Evolutionary conservation across 1,284 basidiomycete species (phyloP), one percentile per base, ranked within the genome.

Genomic region (Schizophyllum commune): DNA sequence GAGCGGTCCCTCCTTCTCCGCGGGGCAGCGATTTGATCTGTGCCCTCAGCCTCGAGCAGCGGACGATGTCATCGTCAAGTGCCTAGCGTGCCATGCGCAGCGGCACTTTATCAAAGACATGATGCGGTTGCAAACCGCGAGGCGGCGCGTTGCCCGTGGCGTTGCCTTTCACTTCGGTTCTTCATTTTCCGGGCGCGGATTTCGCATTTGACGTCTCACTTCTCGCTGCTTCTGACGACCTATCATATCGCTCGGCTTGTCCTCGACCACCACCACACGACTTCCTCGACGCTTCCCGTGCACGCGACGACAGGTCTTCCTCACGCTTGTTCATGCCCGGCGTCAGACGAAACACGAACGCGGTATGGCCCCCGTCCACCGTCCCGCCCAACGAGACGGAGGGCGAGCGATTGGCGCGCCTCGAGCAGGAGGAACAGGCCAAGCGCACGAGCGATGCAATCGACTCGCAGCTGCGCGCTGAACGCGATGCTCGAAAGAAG

Each of bases 361-460:
- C 67, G 21, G 60, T 68, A 57, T 77, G 75, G 76, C 77, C 77
- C 2, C 75, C 76, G 1, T 68, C 68, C 7, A 67, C 67, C 19
- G 69, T 71, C 17, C 62, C 69, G 5, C 63, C 71, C 39, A 21
- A 55, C 19, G 75, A 80, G 64, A 75, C 74, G 1, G 73, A 75
- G 9, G 70, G 72, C 2, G 73, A 79, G 34, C 71, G 72, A 11
- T 67, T 68, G 32, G 64, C 64, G 19, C 78, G 83, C 13, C 60
- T 81, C 7, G 73, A 77, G 54, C 70, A 73, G 55, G 83, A 85
- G 68, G 73, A 72, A 19, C 78, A 83, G 66, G 84, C 83, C 17
- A 81, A 80, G 67, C 73, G 74, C 55, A 71, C 78, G 27, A 84
- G 79, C 68, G 82, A 85, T 62, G 72, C 71, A 9, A 86, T 86